A percentile compares a stretch with the other conserved stretches of the same genome.
Conservation (phyloP, 306 rosid species). For the Carpinus viminea region DNA sequence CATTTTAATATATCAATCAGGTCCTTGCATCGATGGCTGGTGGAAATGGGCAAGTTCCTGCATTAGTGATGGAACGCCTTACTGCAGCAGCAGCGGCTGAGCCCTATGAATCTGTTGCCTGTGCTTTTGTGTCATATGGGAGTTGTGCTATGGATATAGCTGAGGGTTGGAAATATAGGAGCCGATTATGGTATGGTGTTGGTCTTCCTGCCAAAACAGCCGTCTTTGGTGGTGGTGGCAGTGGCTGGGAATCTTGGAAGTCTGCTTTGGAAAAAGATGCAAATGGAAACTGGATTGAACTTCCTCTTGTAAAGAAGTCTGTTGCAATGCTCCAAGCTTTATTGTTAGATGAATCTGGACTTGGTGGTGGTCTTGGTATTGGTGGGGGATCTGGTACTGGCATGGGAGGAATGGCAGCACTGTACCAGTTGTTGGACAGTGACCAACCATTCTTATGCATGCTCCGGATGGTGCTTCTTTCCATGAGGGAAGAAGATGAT, state of each 20-base stretch:
- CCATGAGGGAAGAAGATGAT: conserved; percentile 91
- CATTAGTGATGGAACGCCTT: conserved; percentile 76
- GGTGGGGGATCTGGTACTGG: conserved; percentile 99
- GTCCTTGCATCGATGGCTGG: conserved; percentile 92
- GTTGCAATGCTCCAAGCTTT: conserved; percentile 95
- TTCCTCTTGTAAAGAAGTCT: conserved; percentile 85
- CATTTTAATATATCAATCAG: conserved; percentile 42
- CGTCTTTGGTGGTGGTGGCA: conserved; percentile 86
- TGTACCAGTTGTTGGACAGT: conserved; percentile 94
- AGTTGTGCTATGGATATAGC: conserved; percentile 84
- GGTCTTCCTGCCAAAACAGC: conserved; percentile 69
- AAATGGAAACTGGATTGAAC: conserved; percentile 81
- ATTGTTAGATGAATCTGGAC: conserved; percentile 89
- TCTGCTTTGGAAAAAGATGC: conserved; percentile 81
- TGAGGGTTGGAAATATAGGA: conserved; percentile 91
- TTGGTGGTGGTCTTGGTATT: conserved; percentile 98
- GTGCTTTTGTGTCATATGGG: conserved; percentile 95
- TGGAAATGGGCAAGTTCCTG: conserved; percentile 80
- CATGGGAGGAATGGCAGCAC: conserved; percentile 97
- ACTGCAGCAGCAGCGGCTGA: conserved; percentile 99
- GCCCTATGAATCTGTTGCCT: conserved; percentile 81
- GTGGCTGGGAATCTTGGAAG: conserved; percentile 88
- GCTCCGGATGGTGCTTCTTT: conserved; percentile 97
- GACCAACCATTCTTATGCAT: conserved; percentile 98
- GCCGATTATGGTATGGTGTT: conserved; percentile 96